phyloP scores from a whole-genome alignment of 2,329 filamentous ascomycete genomes.

The Fusarium sambucinum region DNA sequence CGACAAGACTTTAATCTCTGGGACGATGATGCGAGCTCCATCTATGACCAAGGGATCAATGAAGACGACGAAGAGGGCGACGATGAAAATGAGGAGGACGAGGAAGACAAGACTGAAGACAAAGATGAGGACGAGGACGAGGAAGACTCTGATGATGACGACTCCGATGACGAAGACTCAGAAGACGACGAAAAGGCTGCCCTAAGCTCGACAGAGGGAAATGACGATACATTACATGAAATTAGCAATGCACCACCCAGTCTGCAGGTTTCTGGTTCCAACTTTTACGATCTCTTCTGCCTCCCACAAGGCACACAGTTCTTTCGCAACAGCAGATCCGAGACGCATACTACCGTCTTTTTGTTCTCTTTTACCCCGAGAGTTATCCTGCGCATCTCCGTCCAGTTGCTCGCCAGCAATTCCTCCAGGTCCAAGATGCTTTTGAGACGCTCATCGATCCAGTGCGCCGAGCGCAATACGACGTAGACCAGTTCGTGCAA shows the following conservation, averaged over 20 bases:
- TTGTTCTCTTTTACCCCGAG: constrained; percentile 59
- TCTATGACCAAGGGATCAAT: constrained; percentile 53
- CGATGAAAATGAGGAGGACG: background rate
- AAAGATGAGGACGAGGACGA: background rate
- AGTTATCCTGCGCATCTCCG: constrained; percentile 56
- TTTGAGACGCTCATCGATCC: constrained; percentile 64
- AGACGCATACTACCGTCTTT: constrained; percentile 59
- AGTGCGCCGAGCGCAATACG: constrained; percentile 57
- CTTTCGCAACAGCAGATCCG: constrained; percentile 54
- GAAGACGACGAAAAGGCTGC: constrained; percentile 33
- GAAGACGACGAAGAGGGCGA: constrained; percentile 42
- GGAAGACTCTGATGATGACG: background rate
- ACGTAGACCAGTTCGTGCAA: constrained; percentile 49
- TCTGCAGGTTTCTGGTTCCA: constrained; percentile 39
- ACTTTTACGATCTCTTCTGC: constrained; percentile 61
- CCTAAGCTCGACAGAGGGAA: constrained; percentile 29
- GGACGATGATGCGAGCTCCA: constrained; percentile 61
- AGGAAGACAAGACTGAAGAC: constrained; percentile 41
- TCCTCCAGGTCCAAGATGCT: constrained; percentile 57
- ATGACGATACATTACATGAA: constrained; percentile 5
- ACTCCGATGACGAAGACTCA: constrained; percentile 4
- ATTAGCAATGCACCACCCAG: background rate
- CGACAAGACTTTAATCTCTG: constrained; percentile 61
- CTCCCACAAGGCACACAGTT: constrained; percentile 52
- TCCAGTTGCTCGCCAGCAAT: constrained; percentile 56